A percentile compares a stretch with the other conserved stretches of the same genome.
These are phyloP conservation scores for Gamarada debralockiae DNA, from an alignment of 495 filamentous ascomycete genomes.

Conservation along the genomic window DNA sequence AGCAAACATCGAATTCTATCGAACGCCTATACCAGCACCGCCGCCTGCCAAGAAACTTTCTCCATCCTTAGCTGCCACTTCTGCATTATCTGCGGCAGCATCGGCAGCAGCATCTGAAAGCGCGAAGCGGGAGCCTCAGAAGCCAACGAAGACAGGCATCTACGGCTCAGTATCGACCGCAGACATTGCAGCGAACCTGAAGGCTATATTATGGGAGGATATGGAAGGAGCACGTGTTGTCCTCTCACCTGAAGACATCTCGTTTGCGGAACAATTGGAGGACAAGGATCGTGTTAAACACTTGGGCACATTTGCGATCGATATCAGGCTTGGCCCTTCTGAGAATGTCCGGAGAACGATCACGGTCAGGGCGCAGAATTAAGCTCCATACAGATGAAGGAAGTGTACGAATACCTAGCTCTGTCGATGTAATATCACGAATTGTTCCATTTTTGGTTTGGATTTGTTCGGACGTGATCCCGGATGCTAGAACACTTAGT, in stretches of 20 bases:
- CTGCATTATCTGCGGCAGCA: conserved; percentile 24
- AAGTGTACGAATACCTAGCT: conserved; percentile 15
- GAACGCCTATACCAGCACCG: conserved; percentile 37
- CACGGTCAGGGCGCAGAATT: conserved; percentile 32
- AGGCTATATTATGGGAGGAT: conserved; percentile 40
- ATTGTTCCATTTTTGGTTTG: neutral
- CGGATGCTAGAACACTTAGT: no score
- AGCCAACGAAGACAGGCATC: conserved; percentile 33
- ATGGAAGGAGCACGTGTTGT: conserved; percentile 46
- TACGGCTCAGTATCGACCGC: conserved; percentile 53
- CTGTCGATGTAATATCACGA: conserved; percentile 15
- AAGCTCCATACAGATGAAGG: neutral
- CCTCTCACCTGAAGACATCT: conserved; percentile 46
- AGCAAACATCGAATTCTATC: conserved; percentile 45
- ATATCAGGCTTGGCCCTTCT: conserved; percentile 42
- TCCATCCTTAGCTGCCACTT: conserved; percentile 23
- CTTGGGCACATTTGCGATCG: conserved; percentile 49
- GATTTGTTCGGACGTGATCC: no score
- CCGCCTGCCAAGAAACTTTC: conserved; percentile 12
- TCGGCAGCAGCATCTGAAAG: conserved; percentile 2
- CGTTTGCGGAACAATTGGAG: conserved; percentile 36
- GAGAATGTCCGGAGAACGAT: conserved; percentile 41
- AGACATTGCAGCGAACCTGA: conserved; percentile 48
- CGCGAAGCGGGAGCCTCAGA: conserved; percentile 19
- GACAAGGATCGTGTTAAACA: conserved; percentile 47